A percentile compares a stretch with the other conserved stretches of the same genome.
These are phyloP conservation scores for Lomentospora prolificans DNA, from an alignment of 2,329 filamentous ascomycete genomes.

Conservation along the genomic window DNA sequence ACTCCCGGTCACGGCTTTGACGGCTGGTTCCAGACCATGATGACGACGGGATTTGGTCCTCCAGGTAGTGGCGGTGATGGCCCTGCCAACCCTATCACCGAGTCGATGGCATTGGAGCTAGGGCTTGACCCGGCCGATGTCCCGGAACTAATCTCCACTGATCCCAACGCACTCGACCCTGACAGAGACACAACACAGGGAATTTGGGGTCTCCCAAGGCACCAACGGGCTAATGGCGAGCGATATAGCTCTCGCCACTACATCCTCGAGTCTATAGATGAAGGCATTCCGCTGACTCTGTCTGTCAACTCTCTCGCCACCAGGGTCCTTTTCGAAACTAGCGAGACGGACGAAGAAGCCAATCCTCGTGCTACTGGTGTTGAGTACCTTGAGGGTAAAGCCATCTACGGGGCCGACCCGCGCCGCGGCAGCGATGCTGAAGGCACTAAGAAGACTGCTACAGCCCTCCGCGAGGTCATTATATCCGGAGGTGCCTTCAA, in stretches of 20 bases:
- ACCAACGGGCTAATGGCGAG: conserved; percentile 18
- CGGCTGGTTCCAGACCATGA: conserved; percentile 22
- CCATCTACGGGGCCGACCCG: conserved; percentile 18
- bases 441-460: conserved; percentile 14
- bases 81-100: conserved; percentile 26
- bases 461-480: conserved; percentile 33
- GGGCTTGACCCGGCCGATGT: conserved; percentile 10
- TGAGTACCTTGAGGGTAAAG: conserved; percentile 16
- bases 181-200: conserved; percentile 17
- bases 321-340: conserved; percentile 26
- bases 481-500: conserved; percentile 38
- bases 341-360: conserved; percentile 17
- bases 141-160: conserved; percentile 5
- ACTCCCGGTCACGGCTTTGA: conserved; percentile 30
- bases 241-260: conserved; percentile 19
- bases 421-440: conserved; percentile 22
- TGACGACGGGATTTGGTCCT: conserved; percentile 7
- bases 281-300: conserved; percentile 12
- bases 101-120: conserved; percentile 18
- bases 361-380: conserved; percentile 28
- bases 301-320: conserved; percentile 22
- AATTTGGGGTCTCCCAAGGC: conserved; percentile 17
- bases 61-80: conserved; percentile 32
- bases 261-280: conserved; percentile 12
- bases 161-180: conserved; percentile 12